These are phyloP conservation scores for Cyanophora paradoxa DNA, from an alignment of 78 protist genomes.

Conservation along the genomic window DNA sequence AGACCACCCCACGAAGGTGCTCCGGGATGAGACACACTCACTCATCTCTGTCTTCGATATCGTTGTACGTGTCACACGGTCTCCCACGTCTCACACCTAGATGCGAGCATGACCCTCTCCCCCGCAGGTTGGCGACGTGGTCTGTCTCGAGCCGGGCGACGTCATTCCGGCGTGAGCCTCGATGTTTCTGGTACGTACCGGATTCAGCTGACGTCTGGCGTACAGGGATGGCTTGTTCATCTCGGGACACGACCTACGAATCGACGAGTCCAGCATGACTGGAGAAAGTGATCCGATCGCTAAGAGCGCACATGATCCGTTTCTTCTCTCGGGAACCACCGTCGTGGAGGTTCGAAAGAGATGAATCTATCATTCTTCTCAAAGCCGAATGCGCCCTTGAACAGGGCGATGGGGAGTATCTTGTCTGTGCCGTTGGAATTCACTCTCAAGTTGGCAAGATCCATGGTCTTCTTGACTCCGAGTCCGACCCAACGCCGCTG, in stretches of 20 bases:
- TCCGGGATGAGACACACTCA: neutral
- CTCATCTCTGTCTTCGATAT: neutral
- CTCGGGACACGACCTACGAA: neutral
- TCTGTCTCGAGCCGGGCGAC: neutral
- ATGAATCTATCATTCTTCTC: too few species aligned
- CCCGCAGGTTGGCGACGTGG: constrained; percentile 15
- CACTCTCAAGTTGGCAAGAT: neutral
- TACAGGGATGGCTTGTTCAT: neutral
- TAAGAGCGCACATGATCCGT: neutral
- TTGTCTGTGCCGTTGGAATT: neutral
- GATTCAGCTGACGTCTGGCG: too few species aligned
- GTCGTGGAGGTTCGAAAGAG: too few species aligned
- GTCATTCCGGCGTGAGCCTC: too few species aligned
- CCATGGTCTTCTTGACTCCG: neutral
- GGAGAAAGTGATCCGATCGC: neutral
- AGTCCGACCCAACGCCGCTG: constrained; percentile 40
- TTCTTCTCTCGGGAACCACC: too few species aligned
- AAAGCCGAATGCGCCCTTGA: neutral
- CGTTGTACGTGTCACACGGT: neutral
- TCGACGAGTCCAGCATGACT: neutral
- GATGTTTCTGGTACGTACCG: too few species aligned
- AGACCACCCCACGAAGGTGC: too few species aligned
- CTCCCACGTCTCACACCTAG: too few species aligned
- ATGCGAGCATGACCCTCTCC: too few species aligned
- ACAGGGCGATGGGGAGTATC: neutral